Conservation (phyloP, 1,139 yeast species). For the Suhomyces guaymorum region DNA sequence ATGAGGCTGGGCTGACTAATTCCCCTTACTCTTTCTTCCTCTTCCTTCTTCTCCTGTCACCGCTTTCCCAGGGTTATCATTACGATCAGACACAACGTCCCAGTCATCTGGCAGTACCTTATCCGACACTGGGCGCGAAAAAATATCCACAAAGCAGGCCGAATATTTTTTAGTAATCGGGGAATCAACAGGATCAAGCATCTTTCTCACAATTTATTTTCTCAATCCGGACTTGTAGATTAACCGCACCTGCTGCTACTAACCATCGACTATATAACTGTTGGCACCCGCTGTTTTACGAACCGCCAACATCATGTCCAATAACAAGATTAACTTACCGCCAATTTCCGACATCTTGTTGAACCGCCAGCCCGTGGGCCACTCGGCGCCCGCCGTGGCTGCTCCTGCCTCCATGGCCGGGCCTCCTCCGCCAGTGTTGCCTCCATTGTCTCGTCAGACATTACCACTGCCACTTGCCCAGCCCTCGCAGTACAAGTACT, state of each 20-base stretch:
- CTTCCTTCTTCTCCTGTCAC: too few relatives aligned
- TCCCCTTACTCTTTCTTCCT: too few relatives aligned
- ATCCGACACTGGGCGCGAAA: too few relatives aligned
- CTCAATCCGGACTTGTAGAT: conserved; percentile 12
- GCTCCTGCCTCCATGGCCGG: conserved; percentile 1
- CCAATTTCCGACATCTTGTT: conserved; percentile 38
- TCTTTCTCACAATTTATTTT: conserved; percentile 9
- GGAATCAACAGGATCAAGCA: conserved; percentile 12
- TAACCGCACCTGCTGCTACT: conserved; percentile 10
- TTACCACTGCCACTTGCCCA: conserved; percentile 8
- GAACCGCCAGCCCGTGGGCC: conserved; percentile 9
- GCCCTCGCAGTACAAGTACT: conserved; percentile 18
- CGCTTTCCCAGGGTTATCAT: too few relatives aligned
- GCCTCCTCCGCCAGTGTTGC: conserved; percentile 10
- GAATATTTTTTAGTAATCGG: conserved; percentile 12
- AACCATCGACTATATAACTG: conserved; percentile 5
- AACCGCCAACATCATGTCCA: conserved; percentile 8
- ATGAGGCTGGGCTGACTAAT: too few relatives aligned
- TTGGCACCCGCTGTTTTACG: neutral
- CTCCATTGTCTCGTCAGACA: conserved; percentile 14
- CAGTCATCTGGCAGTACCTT: too few relatives aligned
- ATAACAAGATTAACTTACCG: conserved; percentile 34
- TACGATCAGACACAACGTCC: too few relatives aligned
- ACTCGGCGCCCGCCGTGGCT: neutral
- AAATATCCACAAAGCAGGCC: too few relatives aligned